phyloP scores from a whole-genome alignment of 164 flowering plant genomes.

The Vitis rupestris region DNA sequence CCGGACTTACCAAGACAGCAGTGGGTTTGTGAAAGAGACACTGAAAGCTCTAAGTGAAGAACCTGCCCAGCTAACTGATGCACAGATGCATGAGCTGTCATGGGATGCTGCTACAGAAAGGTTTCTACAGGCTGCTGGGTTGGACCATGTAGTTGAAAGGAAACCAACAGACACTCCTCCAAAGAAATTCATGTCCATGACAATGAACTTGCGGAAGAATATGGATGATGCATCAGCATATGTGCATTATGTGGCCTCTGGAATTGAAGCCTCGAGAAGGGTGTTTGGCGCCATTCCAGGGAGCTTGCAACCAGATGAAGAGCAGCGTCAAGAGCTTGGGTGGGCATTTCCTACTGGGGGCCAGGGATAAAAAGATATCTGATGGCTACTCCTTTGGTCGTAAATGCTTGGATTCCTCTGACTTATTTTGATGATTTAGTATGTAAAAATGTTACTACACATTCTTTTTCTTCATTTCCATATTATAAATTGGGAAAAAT shows the following conservation, averaged over 20 bases:
- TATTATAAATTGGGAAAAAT: too few relatives aligned
- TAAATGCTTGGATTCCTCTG: too few relatives aligned
- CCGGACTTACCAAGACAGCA: constrained; percentile 42
- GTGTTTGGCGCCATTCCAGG: constrained; percentile 77
- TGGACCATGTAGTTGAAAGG: constrained; percentile 30
- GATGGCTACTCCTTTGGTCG: background rate
- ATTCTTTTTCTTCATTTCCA: too few relatives aligned
- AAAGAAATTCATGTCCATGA: constrained; percentile 48
- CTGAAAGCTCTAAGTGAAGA: constrained; percentile 55
- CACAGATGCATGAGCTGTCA: constrained; percentile 67
- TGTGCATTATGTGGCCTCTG: constrained; percentile 59
- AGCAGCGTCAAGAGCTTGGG: constrained; percentile 74
- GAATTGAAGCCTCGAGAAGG: constrained; percentile 52
- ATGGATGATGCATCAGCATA: constrained; percentile 66
- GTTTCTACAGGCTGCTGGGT: constrained; percentile 54
- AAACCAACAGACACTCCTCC: constrained; percentile 17
- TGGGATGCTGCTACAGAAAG: constrained; percentile 95
- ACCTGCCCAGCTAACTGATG: constrained; percentile 57
- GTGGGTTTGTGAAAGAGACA: constrained; percentile 55
- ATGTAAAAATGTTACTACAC: too few relatives aligned
- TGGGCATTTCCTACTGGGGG: constrained; percentile 30
- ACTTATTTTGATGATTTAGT: too few relatives aligned
- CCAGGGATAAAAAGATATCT: background rate
- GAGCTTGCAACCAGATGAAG: constrained; percentile 73
- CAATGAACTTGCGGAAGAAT: constrained; percentile 41